These are phyloP conservation scores for Fusarium penzigii DNA, from an alignment of 2,329 filamentous ascomycete species.

Conservation along the genomic window DNA sequence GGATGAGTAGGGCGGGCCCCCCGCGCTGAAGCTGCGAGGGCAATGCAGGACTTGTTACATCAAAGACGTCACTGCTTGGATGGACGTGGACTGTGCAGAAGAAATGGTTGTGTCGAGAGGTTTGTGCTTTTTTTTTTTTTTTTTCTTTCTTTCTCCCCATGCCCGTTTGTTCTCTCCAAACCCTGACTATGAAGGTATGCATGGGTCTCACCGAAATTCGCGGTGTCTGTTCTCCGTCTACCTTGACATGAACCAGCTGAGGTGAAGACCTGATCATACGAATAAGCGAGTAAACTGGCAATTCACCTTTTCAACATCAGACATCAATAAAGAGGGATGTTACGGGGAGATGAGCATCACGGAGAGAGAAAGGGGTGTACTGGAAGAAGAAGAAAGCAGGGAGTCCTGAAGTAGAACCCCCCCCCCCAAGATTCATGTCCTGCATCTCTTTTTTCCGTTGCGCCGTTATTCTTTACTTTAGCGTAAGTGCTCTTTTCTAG, in stretches of 20 bases:
- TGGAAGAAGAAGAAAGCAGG: too few species aligned
- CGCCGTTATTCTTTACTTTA: slow-evolving; percentile 25
- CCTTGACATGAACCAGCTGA: background rate
- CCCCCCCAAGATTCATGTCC: background rate
- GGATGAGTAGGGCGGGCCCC: background rate
- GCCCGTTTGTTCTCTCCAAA: background rate
- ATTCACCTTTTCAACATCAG: background rate
- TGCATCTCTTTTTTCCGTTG: background rate
- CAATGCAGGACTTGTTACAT: slow-evolving; percentile 19
- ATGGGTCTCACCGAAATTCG: slow-evolving; percentile 5
- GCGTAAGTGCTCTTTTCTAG: slow-evolving; percentile 12
- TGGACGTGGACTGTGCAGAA: slow-evolving; percentile 6
- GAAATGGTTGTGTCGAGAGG: background rate
- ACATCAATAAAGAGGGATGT: too few species aligned
- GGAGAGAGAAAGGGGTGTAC: too few species aligned
- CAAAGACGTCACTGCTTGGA: slow-evolving; percentile 29
- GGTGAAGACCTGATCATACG: background rate
- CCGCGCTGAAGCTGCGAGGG: slow-evolving; percentile 20
- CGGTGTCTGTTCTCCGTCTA: slow-evolving; percentile 17
- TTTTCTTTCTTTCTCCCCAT: slow-evolving; percentile 1
- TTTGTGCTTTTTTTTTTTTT: too few species aligned
- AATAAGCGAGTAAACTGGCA: slow-evolving; percentile 2
- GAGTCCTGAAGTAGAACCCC: too few species aligned
- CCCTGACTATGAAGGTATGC: background rate
- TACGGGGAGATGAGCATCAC: too few species aligned